Evolutionary conservation across 495 filamentous ascomycete species (phyloP).

Genomic region (Pseudotulostoma volvatum): DNA sequence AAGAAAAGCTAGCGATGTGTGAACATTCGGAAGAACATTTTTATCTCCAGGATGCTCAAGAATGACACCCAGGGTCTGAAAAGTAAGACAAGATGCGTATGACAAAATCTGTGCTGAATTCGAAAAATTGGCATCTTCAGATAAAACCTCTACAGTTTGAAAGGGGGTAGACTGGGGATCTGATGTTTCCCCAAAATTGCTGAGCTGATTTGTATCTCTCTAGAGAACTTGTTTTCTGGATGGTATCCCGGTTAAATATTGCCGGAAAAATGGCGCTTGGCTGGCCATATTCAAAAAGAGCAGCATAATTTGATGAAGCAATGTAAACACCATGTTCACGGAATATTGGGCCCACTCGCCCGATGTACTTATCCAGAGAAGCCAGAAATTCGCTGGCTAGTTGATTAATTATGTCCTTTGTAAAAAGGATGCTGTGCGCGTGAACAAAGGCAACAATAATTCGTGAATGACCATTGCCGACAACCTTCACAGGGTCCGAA

Average conservation of each 20-base stretch:
- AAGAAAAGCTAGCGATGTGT: conserved; percentile 55
- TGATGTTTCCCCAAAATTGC: no score
- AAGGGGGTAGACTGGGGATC: no score
- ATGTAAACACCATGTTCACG: conserved; percentile 45
- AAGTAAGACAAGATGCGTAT: conserved; percentile 28
- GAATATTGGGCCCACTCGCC: conserved; percentile 38
- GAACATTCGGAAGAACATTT: conserved; percentile 49
- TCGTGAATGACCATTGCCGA: conserved; percentile 16
- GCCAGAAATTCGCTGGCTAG: conserved; percentile 35
- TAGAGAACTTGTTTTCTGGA: no score
- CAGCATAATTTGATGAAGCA: conserved; percentile 36
- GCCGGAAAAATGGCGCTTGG: no score
- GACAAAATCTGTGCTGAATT: no score
- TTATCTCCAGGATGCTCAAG: conserved; percentile 43
- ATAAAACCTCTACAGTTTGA: no score
- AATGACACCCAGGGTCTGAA: conserved; percentile 33
- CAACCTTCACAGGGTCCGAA: conserved; percentile 5
- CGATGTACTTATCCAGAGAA: conserved; percentile 42
- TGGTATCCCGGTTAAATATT: no score
- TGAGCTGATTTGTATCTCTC: no score
- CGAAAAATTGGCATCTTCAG: no score
- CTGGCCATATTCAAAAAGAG: no score
- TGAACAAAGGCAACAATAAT: conserved; percentile 39
- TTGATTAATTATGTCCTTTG: conserved; percentile 26
- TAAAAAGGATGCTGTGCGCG: conserved; percentile 51